These are phyloP conservation scores for Colletotrichum gloeosporioides DNA, from an alignment of 2,329 filamentous ascomycete genomes.

Conservation along the genomic window DNA sequence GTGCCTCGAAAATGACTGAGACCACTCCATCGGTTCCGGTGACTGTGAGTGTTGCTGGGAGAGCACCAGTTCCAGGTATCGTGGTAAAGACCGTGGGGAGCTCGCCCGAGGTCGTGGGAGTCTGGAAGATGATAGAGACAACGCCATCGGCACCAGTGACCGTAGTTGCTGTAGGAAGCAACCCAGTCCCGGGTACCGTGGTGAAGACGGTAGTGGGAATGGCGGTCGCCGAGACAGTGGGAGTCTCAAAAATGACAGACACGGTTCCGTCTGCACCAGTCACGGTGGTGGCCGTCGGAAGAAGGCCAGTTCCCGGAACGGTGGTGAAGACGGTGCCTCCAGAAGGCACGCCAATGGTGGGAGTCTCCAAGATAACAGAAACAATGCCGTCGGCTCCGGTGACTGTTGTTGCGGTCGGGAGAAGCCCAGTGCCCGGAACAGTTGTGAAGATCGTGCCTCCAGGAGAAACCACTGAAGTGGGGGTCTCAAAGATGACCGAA, in stretches of 20 bases:
- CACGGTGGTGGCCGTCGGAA: background rate
- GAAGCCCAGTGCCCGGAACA: too few species aligned
- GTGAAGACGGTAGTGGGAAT: background rate
- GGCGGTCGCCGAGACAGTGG: background rate
- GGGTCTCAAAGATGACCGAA: too few species aligned
- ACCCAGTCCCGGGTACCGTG: background rate
- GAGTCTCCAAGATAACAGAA: background rate
- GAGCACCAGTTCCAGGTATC: background rate
- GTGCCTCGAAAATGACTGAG: background rate
- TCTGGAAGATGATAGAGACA: background rate
- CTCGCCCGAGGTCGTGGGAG: background rate
- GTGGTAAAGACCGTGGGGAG: constrained; percentile 2
- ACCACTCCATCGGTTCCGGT: background rate
- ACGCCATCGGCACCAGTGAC: background rate
- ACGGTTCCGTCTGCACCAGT: background rate
- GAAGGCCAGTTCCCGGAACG: background rate
- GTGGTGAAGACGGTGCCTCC: background rate
- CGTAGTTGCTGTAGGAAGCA: background rate
- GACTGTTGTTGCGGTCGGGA: too few species aligned
- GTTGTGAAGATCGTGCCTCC: too few species aligned
- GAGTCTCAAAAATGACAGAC: background rate
- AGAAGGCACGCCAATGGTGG: background rate
- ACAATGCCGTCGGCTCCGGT: too few species aligned
- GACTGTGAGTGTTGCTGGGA: background rate
- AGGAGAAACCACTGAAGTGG: too few species aligned